These are phyloP conservation scores for Xylaria sp. DNA, from an alignment of 495 filamentous ascomycete species.

Conservation along the genomic window DNA sequence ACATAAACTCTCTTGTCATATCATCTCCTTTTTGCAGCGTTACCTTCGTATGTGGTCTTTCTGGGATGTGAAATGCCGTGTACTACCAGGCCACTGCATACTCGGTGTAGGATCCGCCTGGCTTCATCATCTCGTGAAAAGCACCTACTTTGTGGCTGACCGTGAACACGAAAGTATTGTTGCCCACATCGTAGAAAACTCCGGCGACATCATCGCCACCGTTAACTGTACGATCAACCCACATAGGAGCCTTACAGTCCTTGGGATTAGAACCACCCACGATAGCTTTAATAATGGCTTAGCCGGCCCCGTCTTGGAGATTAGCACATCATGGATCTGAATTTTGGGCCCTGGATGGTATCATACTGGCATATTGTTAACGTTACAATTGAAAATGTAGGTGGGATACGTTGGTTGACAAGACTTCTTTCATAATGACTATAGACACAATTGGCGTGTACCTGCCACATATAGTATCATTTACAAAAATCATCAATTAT, in stretches of 20 bases:
- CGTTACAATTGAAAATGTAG: no score
- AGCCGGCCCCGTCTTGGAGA: background rate
- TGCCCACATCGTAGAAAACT: background rate
- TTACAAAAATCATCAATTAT: no score
- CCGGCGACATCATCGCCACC: background rate
- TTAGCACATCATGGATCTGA: background rate
- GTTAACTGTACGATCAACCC: background rate
- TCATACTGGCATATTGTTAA: background rate
- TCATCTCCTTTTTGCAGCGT: background rate
- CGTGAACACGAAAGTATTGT: background rate
- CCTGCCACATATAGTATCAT: no score
- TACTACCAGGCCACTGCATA: background rate
- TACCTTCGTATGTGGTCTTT: background rate
- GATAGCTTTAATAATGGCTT: background rate
- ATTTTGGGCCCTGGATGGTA: background rate
- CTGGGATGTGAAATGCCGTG: background rate
- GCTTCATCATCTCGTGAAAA: background rate
- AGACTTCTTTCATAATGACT: no score
- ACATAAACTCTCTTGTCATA: background rate
- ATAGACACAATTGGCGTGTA: no score
- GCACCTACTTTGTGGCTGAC: background rate
- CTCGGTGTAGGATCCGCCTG: background rate
- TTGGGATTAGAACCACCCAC: background rate
- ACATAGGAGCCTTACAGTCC: background rate
- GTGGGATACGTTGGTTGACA: no score